Percentiles rank a stretch among this genome's conserved stretches.
Evolutionary conservation across 2,329 filamentous ascomycete genomes (phyloP).

Genomic region (Botrytis sinoallii): DNA sequence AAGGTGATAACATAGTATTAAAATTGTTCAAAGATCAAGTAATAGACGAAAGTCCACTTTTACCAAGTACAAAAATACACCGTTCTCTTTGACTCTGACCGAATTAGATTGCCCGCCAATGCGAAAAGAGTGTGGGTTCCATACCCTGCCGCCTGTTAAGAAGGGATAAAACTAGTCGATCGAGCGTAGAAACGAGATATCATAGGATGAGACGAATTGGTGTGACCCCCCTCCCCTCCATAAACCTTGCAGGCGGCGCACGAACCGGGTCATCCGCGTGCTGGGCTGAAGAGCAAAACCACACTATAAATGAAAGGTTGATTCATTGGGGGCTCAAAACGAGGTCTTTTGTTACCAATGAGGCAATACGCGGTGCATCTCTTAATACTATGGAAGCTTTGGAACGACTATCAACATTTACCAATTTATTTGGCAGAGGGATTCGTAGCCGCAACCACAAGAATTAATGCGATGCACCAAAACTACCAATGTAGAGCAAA

Average conservation of each 20-base stretch:
- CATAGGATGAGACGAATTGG: neutral
- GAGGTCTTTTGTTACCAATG: slow-evolving; percentile 1
- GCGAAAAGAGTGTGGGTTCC: neutral
- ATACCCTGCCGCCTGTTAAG: slow-evolving; percentile 1
- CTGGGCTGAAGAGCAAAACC: slow-evolving; percentile 7
- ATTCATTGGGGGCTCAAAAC: neutral
- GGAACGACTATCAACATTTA: slow-evolving; percentile 8
- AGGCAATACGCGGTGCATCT: neutral
- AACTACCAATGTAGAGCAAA: neutral
- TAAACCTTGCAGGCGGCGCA: slow-evolving; percentile 6
- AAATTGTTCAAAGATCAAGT: neutral
- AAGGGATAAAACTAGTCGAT: neutral
- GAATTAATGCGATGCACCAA: neutral
- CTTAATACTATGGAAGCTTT: slow-evolving; percentile 8
- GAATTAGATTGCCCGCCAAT: slow-evolving; percentile 8
- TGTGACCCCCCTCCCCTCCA: neutral
- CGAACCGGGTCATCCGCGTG: neutral
- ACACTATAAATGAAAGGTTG: slow-evolving; percentile 1
- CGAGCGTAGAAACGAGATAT: neutral
- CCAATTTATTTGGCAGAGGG: neutral
- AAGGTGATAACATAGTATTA: neutral
- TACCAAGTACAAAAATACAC: slow-evolving; percentile 5
- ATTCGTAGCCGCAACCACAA: neutral
- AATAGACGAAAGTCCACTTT: slow-evolving; percentile 5
- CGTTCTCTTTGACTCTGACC: neutral